These are phyloP conservation scores for Colletotrichum cuscutae DNA, from an alignment of 2,329 filamentous ascomycete species.

Conservation along the genomic window DNA sequence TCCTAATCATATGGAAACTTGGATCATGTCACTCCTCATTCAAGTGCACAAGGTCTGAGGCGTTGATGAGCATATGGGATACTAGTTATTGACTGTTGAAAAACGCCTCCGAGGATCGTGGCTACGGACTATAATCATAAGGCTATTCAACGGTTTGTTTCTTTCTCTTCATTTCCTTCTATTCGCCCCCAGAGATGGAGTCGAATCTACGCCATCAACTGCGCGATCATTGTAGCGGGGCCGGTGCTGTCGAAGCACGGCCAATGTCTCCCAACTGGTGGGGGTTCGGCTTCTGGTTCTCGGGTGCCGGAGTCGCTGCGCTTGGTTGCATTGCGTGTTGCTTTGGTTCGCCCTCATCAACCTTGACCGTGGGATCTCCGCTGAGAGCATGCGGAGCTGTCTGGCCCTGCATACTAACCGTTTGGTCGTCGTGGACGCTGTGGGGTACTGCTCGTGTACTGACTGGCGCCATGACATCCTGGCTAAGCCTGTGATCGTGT, in stretches of 20 bases:
- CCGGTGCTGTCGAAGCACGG: constrained; percentile 1
- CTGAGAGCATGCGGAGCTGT: neutral
- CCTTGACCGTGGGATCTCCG: neutral
- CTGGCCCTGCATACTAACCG: neutral
- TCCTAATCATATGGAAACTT: neutral
- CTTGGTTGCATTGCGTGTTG: neutral
- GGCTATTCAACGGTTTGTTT: neutral
- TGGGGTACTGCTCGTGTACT: neutral
- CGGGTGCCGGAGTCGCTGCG: neutral
- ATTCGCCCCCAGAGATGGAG: neutral
- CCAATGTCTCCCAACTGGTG: neutral
- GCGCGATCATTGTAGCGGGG: neutral
- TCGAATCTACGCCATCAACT: neutral
- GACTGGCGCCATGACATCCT: neutral
- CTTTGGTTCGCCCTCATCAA: neutral
- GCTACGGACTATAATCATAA: constrained; percentile 10
- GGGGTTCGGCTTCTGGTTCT: neutral
- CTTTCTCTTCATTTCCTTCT: neutral
- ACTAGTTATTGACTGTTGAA: neutral
- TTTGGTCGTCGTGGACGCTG: constrained; percentile 11
- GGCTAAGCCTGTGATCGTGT: constrained; percentile 21
- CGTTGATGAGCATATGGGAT: neutral
- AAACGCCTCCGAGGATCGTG: neutral
- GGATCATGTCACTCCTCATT: neutral
- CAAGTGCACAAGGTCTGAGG: neutral